phyloP scores from a whole-genome alignment of 305 asterid genomes.

The Fraxinus velutina region DNA sequence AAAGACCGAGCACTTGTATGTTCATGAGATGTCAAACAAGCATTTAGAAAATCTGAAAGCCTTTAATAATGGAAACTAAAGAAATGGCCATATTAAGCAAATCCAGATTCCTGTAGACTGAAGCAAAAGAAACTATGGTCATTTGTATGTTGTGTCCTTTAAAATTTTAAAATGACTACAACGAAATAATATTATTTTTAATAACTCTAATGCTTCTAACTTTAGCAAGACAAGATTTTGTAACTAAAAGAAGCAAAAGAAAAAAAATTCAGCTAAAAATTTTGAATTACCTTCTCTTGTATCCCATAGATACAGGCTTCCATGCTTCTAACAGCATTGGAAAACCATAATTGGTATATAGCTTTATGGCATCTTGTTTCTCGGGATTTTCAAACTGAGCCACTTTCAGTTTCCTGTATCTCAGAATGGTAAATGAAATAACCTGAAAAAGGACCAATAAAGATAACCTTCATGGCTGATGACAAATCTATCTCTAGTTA shows the following conservation, averaged over 20 bases:
- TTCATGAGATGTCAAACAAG: not conserved
- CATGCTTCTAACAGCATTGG: slow-evolving; percentile 75
- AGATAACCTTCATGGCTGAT: not conserved
- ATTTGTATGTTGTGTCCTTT: not conserved
- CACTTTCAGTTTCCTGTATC: slow-evolving; percentile 68
- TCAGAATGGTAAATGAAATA: slow-evolving; percentile 66
- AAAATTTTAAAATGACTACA: not conserved
- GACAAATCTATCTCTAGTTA: not conserved
- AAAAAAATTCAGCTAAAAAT: not conserved
- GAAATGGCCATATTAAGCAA: not conserved
- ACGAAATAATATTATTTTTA: not conserved
- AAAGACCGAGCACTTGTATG: not conserved
- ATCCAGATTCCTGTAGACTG: not conserved
- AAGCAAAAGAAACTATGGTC: not conserved
- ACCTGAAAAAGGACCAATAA: slow-evolving; percentile 48
- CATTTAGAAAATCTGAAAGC: not conserved
- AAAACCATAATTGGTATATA: slow-evolving; percentile 22
- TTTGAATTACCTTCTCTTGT: slow-evolving; percentile 64
- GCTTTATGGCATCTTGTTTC: slow-evolving; percentile 29
- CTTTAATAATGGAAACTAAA: not conserved
- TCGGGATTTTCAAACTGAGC: slow-evolving; percentile 36
- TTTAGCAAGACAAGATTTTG: not conserved
- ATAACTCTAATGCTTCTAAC: not conserved
- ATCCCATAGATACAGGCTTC: slow-evolving; percentile 91
- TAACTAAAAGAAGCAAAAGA: not conserved